These are phyloP conservation scores for Aegilops umbellulata DNA, from an alignment of 176 grass and related monocot genomes.

Conservation along the genomic window DNA sequence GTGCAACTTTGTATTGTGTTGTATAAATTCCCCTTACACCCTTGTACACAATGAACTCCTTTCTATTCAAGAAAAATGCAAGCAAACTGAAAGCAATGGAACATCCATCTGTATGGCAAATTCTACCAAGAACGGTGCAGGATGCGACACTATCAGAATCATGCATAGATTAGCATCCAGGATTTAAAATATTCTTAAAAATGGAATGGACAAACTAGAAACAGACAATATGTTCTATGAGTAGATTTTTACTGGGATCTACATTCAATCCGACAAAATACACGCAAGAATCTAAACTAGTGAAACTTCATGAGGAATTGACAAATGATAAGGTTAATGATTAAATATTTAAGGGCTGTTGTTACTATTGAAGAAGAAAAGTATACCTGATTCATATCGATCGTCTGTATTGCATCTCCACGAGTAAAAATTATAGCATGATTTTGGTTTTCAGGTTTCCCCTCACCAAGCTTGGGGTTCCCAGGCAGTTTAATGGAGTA, in stretches of 20 bases:
- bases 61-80: background rate
- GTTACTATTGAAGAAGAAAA: background rate
- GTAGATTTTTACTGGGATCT: background rate
- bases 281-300: background rate
- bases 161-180: background rate
- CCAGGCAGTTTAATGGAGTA: conserved; percentile 94
- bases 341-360: background rate
- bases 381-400: conserved; percentile 98
- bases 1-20: background rate
- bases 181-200: background rate
- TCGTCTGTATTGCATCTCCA: conserved; percentile 90
- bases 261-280: background rate
- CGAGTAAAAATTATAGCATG: conserved; percentile 98
- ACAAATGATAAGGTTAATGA: background rate
- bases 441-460: conserved; percentile 98
- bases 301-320: background rate
- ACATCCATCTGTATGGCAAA: background rate
- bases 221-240: background rate
- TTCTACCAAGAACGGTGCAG: background rate
- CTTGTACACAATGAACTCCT: background rate
- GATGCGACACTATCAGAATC: background rate
- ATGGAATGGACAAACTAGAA: background rate
- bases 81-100: conserved; percentile 1
- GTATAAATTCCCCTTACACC: background rate
- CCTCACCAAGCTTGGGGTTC: conserved; percentile 95